Conservation (phyloP, 495 filamentous ascomycete species). For the Aspergillus funiculosus region DNA sequence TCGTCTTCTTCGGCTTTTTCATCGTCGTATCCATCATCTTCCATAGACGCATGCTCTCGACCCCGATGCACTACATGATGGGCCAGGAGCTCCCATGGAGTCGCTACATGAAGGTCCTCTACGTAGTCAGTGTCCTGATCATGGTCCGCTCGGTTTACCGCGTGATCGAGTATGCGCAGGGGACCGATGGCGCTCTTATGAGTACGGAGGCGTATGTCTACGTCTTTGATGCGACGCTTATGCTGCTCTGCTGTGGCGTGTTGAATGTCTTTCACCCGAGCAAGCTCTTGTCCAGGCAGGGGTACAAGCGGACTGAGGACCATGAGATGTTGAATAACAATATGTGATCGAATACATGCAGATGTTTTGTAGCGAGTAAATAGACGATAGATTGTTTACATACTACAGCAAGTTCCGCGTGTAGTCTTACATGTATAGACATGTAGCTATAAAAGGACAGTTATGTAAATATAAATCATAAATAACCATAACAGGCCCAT, state of each 20-base stretch:
- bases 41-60: slow-evolving; percentile 28
- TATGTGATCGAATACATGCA: neutral
- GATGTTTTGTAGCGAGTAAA: neutral
- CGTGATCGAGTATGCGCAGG: slow-evolving; percentile 55
- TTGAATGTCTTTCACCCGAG: slow-evolving; percentile 36
- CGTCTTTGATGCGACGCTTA: slow-evolving; percentile 50
- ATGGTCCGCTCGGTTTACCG: slow-evolving; percentile 57
- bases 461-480: too few species aligned
- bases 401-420: slow-evolving; percentile 2
- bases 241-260: slow-evolving; percentile 45
- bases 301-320: neutral
- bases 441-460: too few species aligned
- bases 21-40: slow-evolving; percentile 34
- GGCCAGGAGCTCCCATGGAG: slow-evolving; percentile 36
- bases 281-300: slow-evolving; percentile 5
- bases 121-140: slow-evolving; percentile 47
- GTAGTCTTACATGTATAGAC: too few species aligned
- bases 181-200: slow-evolving; percentile 45
- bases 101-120: slow-evolving; percentile 46
- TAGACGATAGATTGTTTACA: neutral
- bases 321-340: slow-evolving; percentile 15
- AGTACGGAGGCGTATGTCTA: slow-evolving; percentile 54
- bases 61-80: neutral
- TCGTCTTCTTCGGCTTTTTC: slow-evolving; percentile 42
- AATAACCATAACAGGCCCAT: too few species aligned